Base-by-base conservation (phyloP, 345 rosid species). In the Litchi chinensis region DNA sequence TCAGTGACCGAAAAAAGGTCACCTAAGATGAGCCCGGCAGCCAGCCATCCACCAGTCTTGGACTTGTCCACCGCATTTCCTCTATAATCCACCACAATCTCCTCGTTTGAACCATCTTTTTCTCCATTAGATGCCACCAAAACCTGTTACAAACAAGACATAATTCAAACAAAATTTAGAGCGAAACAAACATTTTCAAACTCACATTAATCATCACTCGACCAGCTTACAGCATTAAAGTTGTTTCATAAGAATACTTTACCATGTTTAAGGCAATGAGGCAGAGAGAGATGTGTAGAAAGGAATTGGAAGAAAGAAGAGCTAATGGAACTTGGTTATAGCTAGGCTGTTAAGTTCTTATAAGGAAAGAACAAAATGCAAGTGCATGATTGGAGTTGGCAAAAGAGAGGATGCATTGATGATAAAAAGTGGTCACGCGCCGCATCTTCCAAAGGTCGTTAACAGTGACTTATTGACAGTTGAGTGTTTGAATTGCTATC, bases 21-120 rank as follows among this genome's bases (percentile, higher is more conserved):
- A 95, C 98, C 98, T 83, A 95, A 79, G 78, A 93, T 95, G 67
- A 95, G 87, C 65, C 95, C 98, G n/a, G 98, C 95, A 28, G 89
- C 94, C 16, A 93, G 84, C 98, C 98, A 92, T 77, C 98, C 97
- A 19, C 98, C 98, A 48, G 93, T 91, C 84, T 84, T 90, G 19
- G 93, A 84, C 79, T 90, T 92, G 83, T 92, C 98, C 10, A 63
- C 94, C 0, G 89, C 94, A 13, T 90, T 87, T 76, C 98, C 98
- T 79, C 78, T 71, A 74, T 81, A 92, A 79, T 95, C 90, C 5
- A 90, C 87, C 1, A 81, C 81, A 24, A 76, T 59, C 66, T 83
- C 92, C 26, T 79, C 71, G 21, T 77, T 46, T 0, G 77, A 84
- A 32, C 82, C 88, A 44, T 87, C 89, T 46, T 84, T 76, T 50